Percentiles rank a stretch among this genome's conserved stretches.
These are phyloP conservation scores for Colletotrichum destructivum DNA, from an alignment of 2,329 filamentous ascomycete genomes.

Conservation along the genomic window DNA sequence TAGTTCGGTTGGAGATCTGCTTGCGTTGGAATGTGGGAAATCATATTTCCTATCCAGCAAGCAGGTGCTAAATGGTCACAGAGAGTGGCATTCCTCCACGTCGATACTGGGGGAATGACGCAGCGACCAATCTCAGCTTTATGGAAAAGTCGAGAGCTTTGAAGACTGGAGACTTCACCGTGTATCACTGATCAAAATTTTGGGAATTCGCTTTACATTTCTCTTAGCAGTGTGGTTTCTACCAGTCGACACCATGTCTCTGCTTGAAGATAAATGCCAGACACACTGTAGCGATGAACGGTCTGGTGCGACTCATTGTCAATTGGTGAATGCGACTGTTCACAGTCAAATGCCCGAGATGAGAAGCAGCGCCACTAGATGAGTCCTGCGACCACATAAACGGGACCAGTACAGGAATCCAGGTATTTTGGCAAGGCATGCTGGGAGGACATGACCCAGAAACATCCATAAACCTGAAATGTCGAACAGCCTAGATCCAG, in stretches of 20 bases:
- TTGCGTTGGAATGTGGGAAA: conserved; percentile 25
- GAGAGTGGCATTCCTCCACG: conserved; percentile 14
- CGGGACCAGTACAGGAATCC: background rate
- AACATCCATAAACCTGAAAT: background rate
- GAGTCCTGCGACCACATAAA: too few relatives aligned
- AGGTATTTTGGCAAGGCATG: background rate
- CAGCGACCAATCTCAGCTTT: background rate
- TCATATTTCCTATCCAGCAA: background rate
- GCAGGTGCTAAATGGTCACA: background rate
- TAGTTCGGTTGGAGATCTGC: too few relatives aligned
- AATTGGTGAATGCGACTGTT: background rate
- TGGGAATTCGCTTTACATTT: too few relatives aligned
- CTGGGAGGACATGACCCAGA: background rate
- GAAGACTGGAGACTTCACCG: background rate
- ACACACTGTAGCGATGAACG: background rate
- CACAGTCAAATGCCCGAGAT: too few relatives aligned
- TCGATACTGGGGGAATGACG: background rate
- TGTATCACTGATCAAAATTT: too few relatives aligned
- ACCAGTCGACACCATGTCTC: background rate
- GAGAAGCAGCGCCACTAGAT: background rate
- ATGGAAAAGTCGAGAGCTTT: background rate
- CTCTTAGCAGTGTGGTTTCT: background rate
- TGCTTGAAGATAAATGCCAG: background rate
- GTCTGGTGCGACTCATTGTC: background rate
- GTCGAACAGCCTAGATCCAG: background rate